Evolutionary conservation across 1,284 basidiomycete genomes (phyloP).

Genomic region (Sanghuangporus sanghuang): DNA sequence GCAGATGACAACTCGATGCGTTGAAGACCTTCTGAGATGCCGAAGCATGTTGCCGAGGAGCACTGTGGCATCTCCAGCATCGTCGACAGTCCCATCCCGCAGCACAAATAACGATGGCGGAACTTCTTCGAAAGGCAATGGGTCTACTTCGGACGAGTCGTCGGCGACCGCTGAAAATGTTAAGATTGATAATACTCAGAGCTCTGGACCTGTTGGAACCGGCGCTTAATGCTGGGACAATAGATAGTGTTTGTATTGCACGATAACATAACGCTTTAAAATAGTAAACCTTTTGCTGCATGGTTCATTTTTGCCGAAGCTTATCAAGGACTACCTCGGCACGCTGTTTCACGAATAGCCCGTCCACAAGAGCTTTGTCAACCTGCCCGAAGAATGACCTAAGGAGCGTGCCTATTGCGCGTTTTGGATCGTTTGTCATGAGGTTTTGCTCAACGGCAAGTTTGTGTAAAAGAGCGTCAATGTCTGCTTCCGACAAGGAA

Average conservation of each 20-base stretch:
- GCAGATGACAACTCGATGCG: conserved; percentile 57
- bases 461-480: conserved; percentile 45
- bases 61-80: conserved; percentile 6
- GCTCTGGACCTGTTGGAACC: neutral
- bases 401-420: conserved; percentile 44
- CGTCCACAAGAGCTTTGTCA: conserved; percentile 54
- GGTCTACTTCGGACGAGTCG: neutral
- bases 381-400: conserved; percentile 58
- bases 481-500: conserved; percentile 45
- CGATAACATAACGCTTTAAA: neutral
- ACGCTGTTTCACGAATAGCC: conserved; percentile 49
- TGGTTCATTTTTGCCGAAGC: conserved; percentile 6
- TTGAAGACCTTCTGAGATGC: conserved; percentile 72
- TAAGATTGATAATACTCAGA: neutral
- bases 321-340: conserved; percentile 35
- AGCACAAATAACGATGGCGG: neutral
- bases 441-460: conserved; percentile 32
- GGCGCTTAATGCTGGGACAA: neutral
- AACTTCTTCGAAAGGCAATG: neutral
- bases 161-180: neutral
- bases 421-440: conserved; percentile 27
- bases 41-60: conserved; percentile 58
- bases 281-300: neutral
- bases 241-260: conserved; percentile 10
- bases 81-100: neutral